These are phyloP conservation scores for Lactuca saligna DNA, from an alignment of 129 eudicot genomes.

Conservation along the genomic window DNA sequence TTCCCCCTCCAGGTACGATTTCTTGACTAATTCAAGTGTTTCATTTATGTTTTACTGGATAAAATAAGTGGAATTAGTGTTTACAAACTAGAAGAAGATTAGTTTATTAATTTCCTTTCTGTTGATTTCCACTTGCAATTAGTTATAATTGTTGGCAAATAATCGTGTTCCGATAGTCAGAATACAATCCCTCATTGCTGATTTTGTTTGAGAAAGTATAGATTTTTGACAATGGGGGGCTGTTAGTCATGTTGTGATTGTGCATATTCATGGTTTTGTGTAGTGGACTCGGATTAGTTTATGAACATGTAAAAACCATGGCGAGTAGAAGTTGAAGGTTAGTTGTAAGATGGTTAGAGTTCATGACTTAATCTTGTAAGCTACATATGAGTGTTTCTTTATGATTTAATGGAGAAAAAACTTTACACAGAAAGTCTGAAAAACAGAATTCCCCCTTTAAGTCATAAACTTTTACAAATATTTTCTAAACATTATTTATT, in stretches of 20 bases:
- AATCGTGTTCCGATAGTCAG: background rate
- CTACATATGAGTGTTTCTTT: background rate
- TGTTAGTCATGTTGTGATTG: background rate
- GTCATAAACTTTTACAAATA: background rate
- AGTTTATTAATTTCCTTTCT: background rate
- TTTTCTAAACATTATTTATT: background rate
- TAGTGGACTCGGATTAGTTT: background rate
- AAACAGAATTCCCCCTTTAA: background rate
- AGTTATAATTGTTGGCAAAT: background rate
- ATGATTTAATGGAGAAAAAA: background rate
- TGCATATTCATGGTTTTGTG: background rate
- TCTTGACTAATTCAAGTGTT: background rate
- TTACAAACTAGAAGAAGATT: background rate
- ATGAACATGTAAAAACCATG: background rate
- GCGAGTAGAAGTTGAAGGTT: background rate
- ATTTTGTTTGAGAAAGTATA: constrained; percentile 7
- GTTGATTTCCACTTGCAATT: background rate
- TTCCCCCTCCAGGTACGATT: constrained; percentile 61
- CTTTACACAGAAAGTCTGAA: background rate
- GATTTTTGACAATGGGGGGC: background rate
- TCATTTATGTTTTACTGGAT: background rate
- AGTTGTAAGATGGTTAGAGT: background rate
- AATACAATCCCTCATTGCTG: constrained; percentile 18
- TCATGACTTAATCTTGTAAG: constrained; percentile 1
- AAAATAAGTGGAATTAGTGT: background rate